Conservation (phyloP, 108 stramenopile genomes). For the Conticribra guillardii region DNA sequence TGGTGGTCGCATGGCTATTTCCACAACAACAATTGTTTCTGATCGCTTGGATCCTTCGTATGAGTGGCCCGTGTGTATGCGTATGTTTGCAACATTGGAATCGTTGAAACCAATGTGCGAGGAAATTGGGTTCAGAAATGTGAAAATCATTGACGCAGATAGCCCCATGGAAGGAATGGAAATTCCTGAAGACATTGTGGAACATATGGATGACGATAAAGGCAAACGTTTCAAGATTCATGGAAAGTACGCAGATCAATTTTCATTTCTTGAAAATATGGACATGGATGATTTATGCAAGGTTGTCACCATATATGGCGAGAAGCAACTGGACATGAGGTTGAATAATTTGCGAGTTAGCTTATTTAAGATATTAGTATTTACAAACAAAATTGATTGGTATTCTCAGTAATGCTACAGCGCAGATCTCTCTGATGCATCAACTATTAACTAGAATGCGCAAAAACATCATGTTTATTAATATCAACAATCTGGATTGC, state of each 20-base stretch:
- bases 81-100: constrained; percentile 67
- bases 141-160: constrained; percentile 62
- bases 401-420: too few relatives aligned
- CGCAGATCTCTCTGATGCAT: too few relatives aligned
- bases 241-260: constrained; percentile 63
- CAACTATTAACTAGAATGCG: too few relatives aligned
- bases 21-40: constrained; percentile 60
- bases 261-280: constrained; percentile 56
- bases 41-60: constrained; percentile 60
- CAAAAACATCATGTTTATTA: too few relatives aligned
- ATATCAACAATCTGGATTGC: too few relatives aligned
- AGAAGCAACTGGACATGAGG: constrained; percentile 54
- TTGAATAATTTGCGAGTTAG: too few relatives aligned
- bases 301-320: constrained; percentile 68
- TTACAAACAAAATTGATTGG: too few relatives aligned
- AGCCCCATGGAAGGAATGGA: constrained; percentile 66
- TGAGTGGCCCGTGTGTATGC: constrained; percentile 81
- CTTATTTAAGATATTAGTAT: too few relatives aligned
- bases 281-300: constrained; percentile 81
- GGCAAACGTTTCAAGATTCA: constrained; percentile 64
- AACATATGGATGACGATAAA: constrained; percentile 32
- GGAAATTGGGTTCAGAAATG: constrained; percentile 63
- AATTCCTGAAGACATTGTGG: constrained; percentile 34
- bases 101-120: constrained; percentile 69
- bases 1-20: constrained; percentile 53